Evolutionary conservation across 257 asterid species (phyloP), one percentile per base, ranked within the genome.

Genomic region (Pogostemon cablin): DNA sequence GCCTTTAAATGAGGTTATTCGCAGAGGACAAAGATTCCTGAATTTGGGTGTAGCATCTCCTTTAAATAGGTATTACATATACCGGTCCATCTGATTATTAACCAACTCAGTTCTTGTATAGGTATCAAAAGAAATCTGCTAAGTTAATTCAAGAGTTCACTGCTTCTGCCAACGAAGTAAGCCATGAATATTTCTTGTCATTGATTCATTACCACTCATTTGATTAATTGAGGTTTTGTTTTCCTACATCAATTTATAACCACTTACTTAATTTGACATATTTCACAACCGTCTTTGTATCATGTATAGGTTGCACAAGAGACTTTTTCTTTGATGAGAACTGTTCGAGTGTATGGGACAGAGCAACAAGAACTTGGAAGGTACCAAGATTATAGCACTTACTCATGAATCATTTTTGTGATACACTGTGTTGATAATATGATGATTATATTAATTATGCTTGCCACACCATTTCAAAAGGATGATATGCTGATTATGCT

Each of bases 51-150:
- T 25, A 25, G 32, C 32, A 25, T 25, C 66, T 57, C 47, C 39
- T 52, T 60, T 55, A 40, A 15, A 65, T 35, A 43, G 58, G 44
- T 63, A 62, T 62, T 64, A 9, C 44, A 39, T 35, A 39, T 48
- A 54, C 25, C 32, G 32, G 32, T 48, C 62, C 57, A 44, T 58
- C 41, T 49, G 54, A 56, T 72, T 12, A 32, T 35, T 53, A 40
- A n/a, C 32, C 15, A 60, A 48, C 48, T 70, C 49, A 38, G 62
- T 48, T 55, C 64, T 68, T 72, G 59, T 71, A 70, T 61, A 93
- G 96, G 90, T 93, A 93, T 79, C 99, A 93, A 78, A 93, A 87
- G 90, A 88, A 80, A 85, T 85, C 97, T 70, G 97, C 97, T 5
- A 93, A 84, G 83, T 81, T 89, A 68, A 83, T 82, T 81, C 99